Evolutionary conservation across 371 early-diverging fungal species (phyloP), one percentile per base, ranked within the genome.

Genomic region (Phascolomyces articulosus): DNA sequence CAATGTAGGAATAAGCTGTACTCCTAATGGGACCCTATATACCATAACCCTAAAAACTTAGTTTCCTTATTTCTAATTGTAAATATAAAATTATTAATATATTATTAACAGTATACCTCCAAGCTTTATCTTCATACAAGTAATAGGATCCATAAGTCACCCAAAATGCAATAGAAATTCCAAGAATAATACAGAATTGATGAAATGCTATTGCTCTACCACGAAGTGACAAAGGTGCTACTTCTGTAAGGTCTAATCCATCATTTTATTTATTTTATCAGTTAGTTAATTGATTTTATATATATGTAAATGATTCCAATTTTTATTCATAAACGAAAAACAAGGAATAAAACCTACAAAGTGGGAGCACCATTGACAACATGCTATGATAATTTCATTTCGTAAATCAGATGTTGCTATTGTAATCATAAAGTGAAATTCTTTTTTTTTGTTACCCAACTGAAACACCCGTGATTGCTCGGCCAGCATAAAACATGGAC

Each of bases 121-220:
- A 47, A 8, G 21, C 3, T 51, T 48, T 34, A 9, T 13, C 27
- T 10, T 31, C 2, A n/a, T 16, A 0, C n/a, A 34, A 31, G 3
- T 20, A 16, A 24, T 28, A 8, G 20, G 21, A 40, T 29, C 16
- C 56, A 15, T 29, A 82, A 28, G 74, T 66, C n/a, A 80, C 54
- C 80, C 78, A 80, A 56, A 72, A 76, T 8, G 78, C 72, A 21
- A 70, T 70, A 27, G 69, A 61, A 4, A 78, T 83, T 7, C 89
- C 89, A 41, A 80, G 60, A 24, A 94, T 89, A 55, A 97, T 92
- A 54, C 95, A 91, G 67, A 93, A 90, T 73, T 97, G 96, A 73
- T 98, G 93, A 34, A 94, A 79, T 7, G 95, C 87, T 44, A 93
- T 90, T 31, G 97, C 71, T 26, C 93, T 77, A 31, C 98, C 99